Evolutionary conservation across 352 stramenopile genomes (phyloP), one percentile per base, ranked within the genome.

Genomic region (Phytophthora ohioensis): DNA sequence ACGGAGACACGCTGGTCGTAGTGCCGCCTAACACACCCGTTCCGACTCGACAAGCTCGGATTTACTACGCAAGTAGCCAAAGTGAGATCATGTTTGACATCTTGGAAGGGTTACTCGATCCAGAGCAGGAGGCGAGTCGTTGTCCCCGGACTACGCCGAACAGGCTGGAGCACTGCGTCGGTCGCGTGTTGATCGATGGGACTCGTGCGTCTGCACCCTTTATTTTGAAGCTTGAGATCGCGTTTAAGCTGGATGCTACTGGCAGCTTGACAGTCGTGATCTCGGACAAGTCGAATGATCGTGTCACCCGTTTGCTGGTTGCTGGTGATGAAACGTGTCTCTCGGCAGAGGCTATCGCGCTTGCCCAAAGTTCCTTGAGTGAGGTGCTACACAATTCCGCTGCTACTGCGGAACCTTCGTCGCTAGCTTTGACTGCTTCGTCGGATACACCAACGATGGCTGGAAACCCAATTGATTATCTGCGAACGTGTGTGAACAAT

Each of bases 31-130:
- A 62, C 51, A 78, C 58, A 9, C 21, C 30, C 0, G 32, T 79
- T 15, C 73, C 76, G 34, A 64, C 67, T 12, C 57, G 57, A 10
- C 72, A 83, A 63, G 47, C 69, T 5, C 57, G 68, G 6, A 2
- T 80, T 10, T 83, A 81, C 59, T 83, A 80, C 42, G 73, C 76
- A 15, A 83, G 31, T 32, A 79, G 66, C 56, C 69, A 81, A 41
- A 54, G 41, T 30, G 69, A 74, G 27, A 69, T 81, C 39, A 27
- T 55, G 3, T 75, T 83, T 38, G 67, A 73, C 49, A 61, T 81
- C 9, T 30, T 83, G 13, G 76, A 81, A 71, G 76, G 65, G 12
- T 51, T 68, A 38, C 10, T 27, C 8, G 55, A 58, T 15, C 53
- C 62, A n/a, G 46, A 65, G 9, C 68, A 70, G 43, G 41, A 59